A percentile compares a stretch with the other conserved stretches of the same genome.
These are phyloP conservation scores for Forsythia suspensa DNA, from an alignment of 257 asterid species.

Conservation along the genomic window DNA sequence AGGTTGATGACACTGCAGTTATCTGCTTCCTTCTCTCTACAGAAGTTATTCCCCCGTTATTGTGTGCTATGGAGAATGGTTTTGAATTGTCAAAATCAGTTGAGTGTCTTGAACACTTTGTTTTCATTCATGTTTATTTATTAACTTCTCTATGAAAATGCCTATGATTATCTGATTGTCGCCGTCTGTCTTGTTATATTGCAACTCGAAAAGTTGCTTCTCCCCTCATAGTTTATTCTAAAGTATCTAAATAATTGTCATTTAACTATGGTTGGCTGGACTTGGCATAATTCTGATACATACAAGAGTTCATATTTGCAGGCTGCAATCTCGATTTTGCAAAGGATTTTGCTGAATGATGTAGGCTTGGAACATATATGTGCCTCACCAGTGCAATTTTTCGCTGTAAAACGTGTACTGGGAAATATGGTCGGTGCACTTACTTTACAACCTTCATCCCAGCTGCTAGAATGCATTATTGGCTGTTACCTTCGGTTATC, in stretches of 20 bases:
- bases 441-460: constrained; percentile 77
- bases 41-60: constrained; percentile 87
- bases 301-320: constrained; percentile 31
- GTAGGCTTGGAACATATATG: constrained; percentile 88
- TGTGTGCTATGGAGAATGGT: constrained; percentile 97
- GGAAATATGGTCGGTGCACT: constrained; percentile 85
- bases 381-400: constrained; percentile 82
- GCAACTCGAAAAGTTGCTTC: neutral
- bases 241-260: neutral
- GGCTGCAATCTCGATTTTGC: constrained; percentile 96
- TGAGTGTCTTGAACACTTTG: constrained; percentile 37
- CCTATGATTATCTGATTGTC: neutral
- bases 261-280: neutral
- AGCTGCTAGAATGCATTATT: constrained; percentile 79
- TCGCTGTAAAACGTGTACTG: constrained; percentile 82
- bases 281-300: neutral
- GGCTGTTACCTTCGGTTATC: constrained; percentile 92
- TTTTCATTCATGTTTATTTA: neutral
- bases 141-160: constrained; percentile 6
- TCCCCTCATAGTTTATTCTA: too few species aligned
- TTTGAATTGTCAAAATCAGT: constrained; percentile 93
- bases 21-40: constrained; percentile 88
- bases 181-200: neutral
- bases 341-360: constrained; percentile 89
- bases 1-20: constrained; percentile 95